Conservation (phyloP, 2,329 filamentous ascomycete species). For the Ilyonectria mors-panacis region DNA sequence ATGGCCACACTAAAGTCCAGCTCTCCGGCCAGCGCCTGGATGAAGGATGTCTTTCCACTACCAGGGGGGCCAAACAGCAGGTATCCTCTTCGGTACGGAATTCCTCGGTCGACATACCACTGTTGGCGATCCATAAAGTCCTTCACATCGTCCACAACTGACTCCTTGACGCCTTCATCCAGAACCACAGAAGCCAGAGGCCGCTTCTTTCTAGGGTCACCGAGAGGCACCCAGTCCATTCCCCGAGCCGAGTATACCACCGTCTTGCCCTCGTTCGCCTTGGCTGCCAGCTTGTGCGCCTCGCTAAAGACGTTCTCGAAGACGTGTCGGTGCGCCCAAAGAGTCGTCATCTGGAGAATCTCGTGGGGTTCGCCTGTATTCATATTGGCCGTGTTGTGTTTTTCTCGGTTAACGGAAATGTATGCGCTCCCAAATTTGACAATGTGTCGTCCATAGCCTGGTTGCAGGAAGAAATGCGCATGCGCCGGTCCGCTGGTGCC, state of each 20-base stretch:
- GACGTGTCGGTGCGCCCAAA: constrained; percentile 90
- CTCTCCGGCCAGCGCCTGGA: constrained; percentile 93
- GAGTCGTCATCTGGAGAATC: constrained; percentile 90
- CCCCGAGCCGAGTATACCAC: constrained; percentile 89
- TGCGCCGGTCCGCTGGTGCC: constrained; percentile 76
- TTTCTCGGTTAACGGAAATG: constrained; percentile 88
- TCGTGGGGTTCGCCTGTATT: constrained; percentile 93
- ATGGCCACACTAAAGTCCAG: constrained; percentile 94
- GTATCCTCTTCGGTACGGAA: constrained; percentile 92
- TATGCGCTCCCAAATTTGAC: constrained; percentile 90
- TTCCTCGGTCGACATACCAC: constrained; percentile 96
- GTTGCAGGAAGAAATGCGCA: constrained; percentile 89
- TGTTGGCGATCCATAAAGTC: constrained; percentile 85
- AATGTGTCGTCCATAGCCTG: constrained; percentile 90
- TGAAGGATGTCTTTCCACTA: constrained; percentile 95
- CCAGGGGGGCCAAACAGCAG: constrained; percentile 91
- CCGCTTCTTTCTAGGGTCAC: constrained; percentile 86
- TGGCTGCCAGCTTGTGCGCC: constrained; percentile 84
- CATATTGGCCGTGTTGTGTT: constrained; percentile 86
- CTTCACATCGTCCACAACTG: constrained; percentile 83
- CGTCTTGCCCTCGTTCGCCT: constrained; percentile 91
- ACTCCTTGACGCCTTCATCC: constrained; percentile 86
- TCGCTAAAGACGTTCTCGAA: constrained; percentile 93
- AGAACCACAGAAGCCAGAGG: constrained; percentile 91
- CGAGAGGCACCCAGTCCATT: constrained; percentile 88